A percentile compares a stretch with the other conserved stretches of the same genome.
phyloP scores from a whole-genome alignment of 805 yeast genomes.

The Lachancea lanzarotensis region DNA sequence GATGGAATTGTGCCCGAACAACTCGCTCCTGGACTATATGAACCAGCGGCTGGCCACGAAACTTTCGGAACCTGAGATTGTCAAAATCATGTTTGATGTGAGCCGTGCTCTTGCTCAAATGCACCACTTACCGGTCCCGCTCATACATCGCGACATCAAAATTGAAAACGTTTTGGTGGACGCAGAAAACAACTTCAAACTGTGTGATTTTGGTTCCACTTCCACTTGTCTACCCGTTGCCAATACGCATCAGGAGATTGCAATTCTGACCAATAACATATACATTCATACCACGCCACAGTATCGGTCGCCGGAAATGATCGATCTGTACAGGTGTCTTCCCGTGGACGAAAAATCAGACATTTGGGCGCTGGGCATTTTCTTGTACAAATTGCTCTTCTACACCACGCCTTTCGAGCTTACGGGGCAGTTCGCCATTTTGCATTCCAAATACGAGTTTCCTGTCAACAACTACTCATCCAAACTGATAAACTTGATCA shows the following conservation, averaged over 20 bases:
- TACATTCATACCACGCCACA: conserved; percentile 84
- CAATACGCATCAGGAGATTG: conserved; percentile 71
- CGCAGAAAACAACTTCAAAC: conserved; percentile 58
- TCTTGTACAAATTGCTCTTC: conserved; percentile 82
- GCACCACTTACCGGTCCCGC: conserved; percentile 62
- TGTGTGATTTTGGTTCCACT: conserved; percentile 93
- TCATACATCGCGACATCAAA: conserved; percentile 89
- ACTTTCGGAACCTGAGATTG: conserved; percentile 65
- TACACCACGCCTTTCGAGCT: conserved; percentile 91
- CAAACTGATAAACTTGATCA: conserved; percentile 65
- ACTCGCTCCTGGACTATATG: conserved; percentile 86
- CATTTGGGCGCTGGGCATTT: conserved; percentile 83
- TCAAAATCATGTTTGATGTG: conserved; percentile 78
- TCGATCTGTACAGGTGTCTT: conserved; percentile 58
- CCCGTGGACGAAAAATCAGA: conserved; percentile 80
- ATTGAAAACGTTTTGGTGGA: conserved; percentile 90
- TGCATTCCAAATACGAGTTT: conserved; percentile 76
- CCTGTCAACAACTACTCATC: conserved; percentile 70
- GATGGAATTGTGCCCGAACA: conserved; percentile 89
- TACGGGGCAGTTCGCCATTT: conserved; percentile 76
- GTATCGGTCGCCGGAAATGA: conserved; percentile 80
- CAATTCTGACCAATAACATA: conserved; percentile 73
- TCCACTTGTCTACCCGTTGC: conserved; percentile 44
- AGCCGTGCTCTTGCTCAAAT: conserved; percentile 73
- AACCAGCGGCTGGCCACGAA: conserved; percentile 76